Evolutionary conservation across 208 protist genomes (phyloP).

Genomic region (Trypanosoma theileri): DNA sequence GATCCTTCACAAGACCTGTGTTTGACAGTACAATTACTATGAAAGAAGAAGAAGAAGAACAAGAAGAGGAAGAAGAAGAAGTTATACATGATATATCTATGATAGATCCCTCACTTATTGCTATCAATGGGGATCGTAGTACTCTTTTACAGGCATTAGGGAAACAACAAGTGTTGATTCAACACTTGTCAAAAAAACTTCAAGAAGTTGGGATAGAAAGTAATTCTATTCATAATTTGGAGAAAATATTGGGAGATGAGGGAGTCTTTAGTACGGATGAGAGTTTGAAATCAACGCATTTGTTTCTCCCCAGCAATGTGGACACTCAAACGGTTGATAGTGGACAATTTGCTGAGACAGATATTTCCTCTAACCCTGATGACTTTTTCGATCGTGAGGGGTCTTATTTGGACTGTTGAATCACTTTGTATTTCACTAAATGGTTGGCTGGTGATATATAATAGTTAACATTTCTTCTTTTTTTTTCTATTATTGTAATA

Average conservation of each 20-base stretch:
- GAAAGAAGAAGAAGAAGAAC: neutral
- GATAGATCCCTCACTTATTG: neutral
- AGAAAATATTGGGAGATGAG: neutral
- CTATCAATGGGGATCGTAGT: slow-evolving; percentile 10
- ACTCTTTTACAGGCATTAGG: slow-evolving; percentile 35
- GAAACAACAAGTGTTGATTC: slow-evolving; percentile 45
- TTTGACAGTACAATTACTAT: neutral
- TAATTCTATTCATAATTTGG: neutral
- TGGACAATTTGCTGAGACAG: slow-evolving; percentile 17
- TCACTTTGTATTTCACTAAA: too few relatives aligned
- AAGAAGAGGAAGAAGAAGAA: neutral
- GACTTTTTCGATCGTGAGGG: slow-evolving; percentile 3
- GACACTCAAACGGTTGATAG: slow-evolving; percentile 6
- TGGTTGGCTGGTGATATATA: too few relatives aligned
- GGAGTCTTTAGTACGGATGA: neutral
- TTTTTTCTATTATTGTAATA: slow-evolving; percentile 10
- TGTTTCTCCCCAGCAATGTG: neutral
- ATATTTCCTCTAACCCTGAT: slow-evolving; percentile 13
- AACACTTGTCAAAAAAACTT: slow-evolving; percentile 34
- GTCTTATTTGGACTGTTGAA: slow-evolving; percentile 9
- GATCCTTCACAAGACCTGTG: too few relatives aligned
- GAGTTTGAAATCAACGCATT: neutral
- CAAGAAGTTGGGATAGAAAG: neutral
- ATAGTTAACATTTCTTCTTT: neutral
- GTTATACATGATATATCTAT: neutral